Percentiles rank a stretch among this genome's conserved stretches.
These are phyloP conservation scores for Plectranthus barbatus DNA, from an alignment of 257 asterid genomes.

Conservation along the genomic window DNA sequence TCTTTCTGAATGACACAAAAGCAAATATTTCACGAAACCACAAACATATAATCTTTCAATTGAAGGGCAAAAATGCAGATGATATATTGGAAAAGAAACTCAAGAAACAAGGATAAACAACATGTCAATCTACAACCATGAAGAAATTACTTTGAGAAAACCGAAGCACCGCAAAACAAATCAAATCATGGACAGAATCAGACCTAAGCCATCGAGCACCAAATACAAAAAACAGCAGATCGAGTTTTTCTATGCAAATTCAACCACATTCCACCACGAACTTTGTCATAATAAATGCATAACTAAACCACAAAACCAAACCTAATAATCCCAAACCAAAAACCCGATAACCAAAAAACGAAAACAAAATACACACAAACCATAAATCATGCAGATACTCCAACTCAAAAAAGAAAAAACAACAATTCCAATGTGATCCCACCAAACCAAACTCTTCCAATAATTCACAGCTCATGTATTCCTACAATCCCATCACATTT, in stretches of 20 bases:
- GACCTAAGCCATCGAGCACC: not conserved
- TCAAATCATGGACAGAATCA: not conserved
- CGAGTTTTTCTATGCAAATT: constrained; percentile 2
- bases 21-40: not conserved
- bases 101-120: not conserved
- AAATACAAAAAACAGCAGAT: not conserved
- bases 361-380: constrained; percentile 7
- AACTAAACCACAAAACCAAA: constrained; percentile 9
- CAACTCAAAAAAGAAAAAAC: not conserved
- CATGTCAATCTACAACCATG: constrained; percentile 2
- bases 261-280: constrained; percentile 13
- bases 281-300: constrained; percentile 15
- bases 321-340: constrained; percentile 3
- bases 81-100: not conserved
- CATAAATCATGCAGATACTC: constrained; percentile 14
- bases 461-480: constrained; percentile 8
- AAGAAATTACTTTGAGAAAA: not conserved
- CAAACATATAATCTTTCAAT: not conserved
- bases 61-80: not conserved
- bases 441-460: constrained; percentile 21
- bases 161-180: not conserved
- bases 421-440: constrained; percentile 38
- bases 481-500: constrained; percentile 15
- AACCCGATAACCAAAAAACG: constrained; percentile 10
- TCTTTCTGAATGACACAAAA: not conserved